Conservation (phyloP, 305 asterid species). For the Rubia tinctorum region DNA sequence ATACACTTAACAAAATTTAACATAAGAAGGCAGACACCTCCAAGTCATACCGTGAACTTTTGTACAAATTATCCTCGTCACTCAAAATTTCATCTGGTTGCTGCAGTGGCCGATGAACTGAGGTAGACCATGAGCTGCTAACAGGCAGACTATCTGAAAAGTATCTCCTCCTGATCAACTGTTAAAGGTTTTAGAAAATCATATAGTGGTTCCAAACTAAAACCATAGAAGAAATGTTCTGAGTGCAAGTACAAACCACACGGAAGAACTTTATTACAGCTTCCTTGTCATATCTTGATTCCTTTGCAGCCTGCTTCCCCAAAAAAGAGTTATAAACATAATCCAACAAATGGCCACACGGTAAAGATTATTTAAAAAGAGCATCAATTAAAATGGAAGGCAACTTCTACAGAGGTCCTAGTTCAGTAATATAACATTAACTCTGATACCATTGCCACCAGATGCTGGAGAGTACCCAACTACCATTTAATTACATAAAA, state of each 20-base stretch:
- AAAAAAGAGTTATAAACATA: neutral
- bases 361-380: neutral
- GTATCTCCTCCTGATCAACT: conserved; percentile 94
- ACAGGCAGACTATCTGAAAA: conserved; percentile 89
- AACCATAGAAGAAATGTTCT: conserved; percentile 2
- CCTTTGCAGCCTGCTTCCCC: conserved; percentile 61
- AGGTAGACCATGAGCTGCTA: conserved; percentile 57
- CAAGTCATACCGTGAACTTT: conserved; percentile 52
- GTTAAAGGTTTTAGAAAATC: conserved; percentile 19
- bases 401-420: neutral
- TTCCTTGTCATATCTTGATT: conserved; percentile 92
- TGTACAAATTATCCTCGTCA: conserved; percentile 67
- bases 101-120: conserved; percentile 38
- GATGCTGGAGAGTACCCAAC: neutral
- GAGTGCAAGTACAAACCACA: conserved; percentile 47
- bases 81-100: conserved; percentile 65
- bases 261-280: conserved; percentile 80
- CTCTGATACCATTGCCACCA: neutral
- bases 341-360: neutral
- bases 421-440: neutral
- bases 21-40: neutral
- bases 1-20: neutral
- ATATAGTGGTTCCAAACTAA: conserved; percentile 18
- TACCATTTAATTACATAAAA: neutral
- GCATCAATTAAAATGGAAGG: neutral